These are phyloP conservation scores for Fomitopsis palustris DNA, from an alignment of 1,284 basidiomycete genomes.

Conservation along the genomic window DNA sequence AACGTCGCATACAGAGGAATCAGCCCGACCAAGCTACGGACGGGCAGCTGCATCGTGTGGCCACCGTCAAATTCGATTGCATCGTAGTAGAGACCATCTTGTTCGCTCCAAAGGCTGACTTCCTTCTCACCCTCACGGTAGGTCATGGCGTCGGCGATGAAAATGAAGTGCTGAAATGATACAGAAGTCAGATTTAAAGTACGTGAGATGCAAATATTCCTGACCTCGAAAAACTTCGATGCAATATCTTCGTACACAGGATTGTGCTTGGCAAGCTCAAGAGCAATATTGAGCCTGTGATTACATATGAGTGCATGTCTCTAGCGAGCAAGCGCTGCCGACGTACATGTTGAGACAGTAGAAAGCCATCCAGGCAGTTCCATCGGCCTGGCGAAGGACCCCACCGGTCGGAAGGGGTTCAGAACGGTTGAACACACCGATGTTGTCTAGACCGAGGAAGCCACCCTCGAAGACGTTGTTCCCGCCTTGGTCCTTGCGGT, in stretches of 20 bases:
- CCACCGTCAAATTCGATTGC: conserved; percentile 89
- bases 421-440: conserved; percentile 96
- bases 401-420: conserved; percentile 95
- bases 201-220: conserved; percentile 9
- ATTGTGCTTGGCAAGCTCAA: conserved; percentile 98
- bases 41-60: conserved; percentile 85
- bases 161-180: conserved; percentile 80
- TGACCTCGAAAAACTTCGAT: conserved; percentile 95
- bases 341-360: conserved; percentile 91
- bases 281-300: conserved; percentile 87
- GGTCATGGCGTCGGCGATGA: conserved; percentile 98
- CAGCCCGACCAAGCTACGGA: conserved; percentile 91
- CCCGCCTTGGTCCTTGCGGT: conserved; percentile 93
- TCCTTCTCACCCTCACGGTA: conserved; percentile 77
- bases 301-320: neutral
- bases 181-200: conserved; percentile 2
- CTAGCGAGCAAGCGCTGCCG: neutral
- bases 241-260: conserved; percentile 98
- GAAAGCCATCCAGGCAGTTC: conserved; percentile 99
- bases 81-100: conserved; percentile 98
- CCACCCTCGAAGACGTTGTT: conserved; percentile 98
- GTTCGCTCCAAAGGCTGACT: conserved; percentile 89
- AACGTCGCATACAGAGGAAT: conserved; percentile 95
- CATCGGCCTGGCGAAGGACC: conserved; percentile 90
- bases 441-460: conserved; percentile 97